phyloP scores from a whole-genome alignment of 352 stramenopile genomes.

The Phytophthora aleatoria region DNA sequence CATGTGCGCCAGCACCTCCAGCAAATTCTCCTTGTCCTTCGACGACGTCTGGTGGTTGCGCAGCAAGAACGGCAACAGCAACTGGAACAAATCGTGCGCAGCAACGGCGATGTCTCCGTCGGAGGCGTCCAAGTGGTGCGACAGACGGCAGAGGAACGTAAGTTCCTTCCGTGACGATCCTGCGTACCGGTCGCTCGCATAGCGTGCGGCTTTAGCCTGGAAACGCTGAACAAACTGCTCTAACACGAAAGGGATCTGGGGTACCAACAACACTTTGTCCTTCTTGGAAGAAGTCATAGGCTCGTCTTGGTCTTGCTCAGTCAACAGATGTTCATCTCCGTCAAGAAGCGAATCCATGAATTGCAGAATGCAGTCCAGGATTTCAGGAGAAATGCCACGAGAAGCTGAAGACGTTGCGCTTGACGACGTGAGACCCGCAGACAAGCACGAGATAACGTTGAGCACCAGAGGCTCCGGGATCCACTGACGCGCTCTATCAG shows the following conservation, averaged over 20 bases:
- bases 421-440: constrained; percentile 49
- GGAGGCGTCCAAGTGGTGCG: constrained; percentile 60
- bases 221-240: constrained; percentile 84
- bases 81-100: constrained; percentile 83
- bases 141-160: constrained; percentile 78
- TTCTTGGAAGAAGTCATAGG: constrained; percentile 11
- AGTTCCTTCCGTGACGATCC: constrained; percentile 86
- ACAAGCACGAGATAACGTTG: constrained; percentile 72
- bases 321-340: constrained; percentile 53
- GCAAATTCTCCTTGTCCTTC: constrained; percentile 83
- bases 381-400: constrained; percentile 65
- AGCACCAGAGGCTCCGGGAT: constrained; percentile 44
- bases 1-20: constrained; percentile 76
- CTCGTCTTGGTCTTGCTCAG: constrained; percentile 30
- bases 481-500: constrained; percentile 41
- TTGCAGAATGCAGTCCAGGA: constrained; percentile 72
- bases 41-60: constrained; percentile 79
- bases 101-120: constrained; percentile 34
- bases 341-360: constrained; percentile 85
- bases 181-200: constrained; percentile 73
- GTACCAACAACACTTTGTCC: constrained; percentile 45
- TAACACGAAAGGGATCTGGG: constrained; percentile 81
- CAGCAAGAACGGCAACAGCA: constrained; percentile 83
- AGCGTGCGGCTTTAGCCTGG: constrained; percentile 78
- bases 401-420: constrained; percentile 26